A percentile compares a stretch with the other conserved stretches of the same genome.
Evolutionary conservation across 2,329 filamentous ascomycete genomes (phyloP).

Genomic region (Xylariales sp.): DNA sequence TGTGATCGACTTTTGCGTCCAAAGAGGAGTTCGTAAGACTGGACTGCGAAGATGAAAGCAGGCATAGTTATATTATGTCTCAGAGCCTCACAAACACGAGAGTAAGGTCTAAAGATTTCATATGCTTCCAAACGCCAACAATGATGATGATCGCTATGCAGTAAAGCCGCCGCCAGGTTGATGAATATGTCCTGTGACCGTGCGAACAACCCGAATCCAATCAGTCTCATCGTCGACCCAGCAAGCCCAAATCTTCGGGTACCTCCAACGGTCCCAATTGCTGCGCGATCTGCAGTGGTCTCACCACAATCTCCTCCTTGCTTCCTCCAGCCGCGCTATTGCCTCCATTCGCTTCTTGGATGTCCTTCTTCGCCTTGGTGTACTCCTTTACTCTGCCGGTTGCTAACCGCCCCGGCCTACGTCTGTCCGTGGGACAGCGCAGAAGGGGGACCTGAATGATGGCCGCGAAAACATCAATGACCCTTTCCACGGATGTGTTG

Average conservation of each 20-base stretch:
- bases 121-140: too few species aligned
- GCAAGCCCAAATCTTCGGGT: not conserved
- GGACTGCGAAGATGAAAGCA: too few species aligned
- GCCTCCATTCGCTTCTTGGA: slow-evolving; percentile 15
- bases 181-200: too few species aligned
- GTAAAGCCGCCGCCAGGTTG: too few species aligned
- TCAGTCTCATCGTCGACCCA: too few species aligned
- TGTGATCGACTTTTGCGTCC: too few species aligned
- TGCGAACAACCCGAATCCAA: too few species aligned
- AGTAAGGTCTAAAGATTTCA: too few species aligned
- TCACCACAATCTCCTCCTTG: slow-evolving; percentile 6
- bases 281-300: slow-evolving; percentile 1
- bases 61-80: too few species aligned
- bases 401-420: slow-evolving; percentile 35
- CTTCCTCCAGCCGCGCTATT: slow-evolving; percentile 7
- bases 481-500: slow-evolving; percentile 35
- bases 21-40: too few species aligned
- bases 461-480: slow-evolving; percentile 42
- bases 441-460: slow-evolving; percentile 44
- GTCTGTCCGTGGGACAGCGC: slow-evolving; percentile 39
- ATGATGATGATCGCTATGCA: too few species aligned
- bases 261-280: slow-evolving; percentile 4
- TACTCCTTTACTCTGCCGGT: slow-evolving; percentile 39
- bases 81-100: too few species aligned
- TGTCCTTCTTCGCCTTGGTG: slow-evolving; percentile 34